phyloP scores from a whole-genome alignment of 2,329 filamentous ascomycete genomes.

The Alternaria burnsii region DNA sequence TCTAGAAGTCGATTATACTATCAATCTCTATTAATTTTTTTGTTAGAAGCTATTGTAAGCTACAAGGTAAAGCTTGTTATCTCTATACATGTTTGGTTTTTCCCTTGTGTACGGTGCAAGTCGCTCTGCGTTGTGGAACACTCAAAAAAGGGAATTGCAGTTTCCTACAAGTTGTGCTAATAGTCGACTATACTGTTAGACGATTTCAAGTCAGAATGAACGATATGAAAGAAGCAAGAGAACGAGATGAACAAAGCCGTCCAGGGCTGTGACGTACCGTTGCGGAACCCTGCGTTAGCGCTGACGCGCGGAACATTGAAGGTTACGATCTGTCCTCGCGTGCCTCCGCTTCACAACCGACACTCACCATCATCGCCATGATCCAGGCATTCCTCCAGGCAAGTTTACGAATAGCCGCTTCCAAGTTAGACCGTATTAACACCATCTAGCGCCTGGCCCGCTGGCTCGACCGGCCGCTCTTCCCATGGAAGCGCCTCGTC shows the following conservation, averaged over 20 bases:
- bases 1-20: no score
- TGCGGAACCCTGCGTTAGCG: conserved; percentile 19
- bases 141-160: not conserved
- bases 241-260: not conserved
- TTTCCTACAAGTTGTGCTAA: not conserved
- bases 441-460: conserved; percentile 71
- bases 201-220: not conserved
- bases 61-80: no score
- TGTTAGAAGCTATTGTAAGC: no score
- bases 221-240: not conserved
- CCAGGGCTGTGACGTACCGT: not conserved
- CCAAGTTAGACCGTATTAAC: conserved; percentile 21
- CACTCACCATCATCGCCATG: conserved; percentile 35
- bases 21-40: no score
- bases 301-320: conserved; percentile 11
- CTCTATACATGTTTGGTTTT: no score
- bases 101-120: not conserved
- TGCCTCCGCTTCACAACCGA: conserved; percentile 16
- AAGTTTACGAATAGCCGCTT: not conserved
- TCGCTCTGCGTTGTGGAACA: not conserved
- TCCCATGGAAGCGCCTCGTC: conserved; percentile 97
- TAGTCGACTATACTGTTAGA: not conserved
- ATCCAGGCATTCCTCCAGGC: conserved; percentile 51
- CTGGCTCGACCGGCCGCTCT: conserved; percentile 87
- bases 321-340: conserved; percentile 34